Evolutionary conservation across 2,329 filamentous ascomycete genomes (phyloP).

Genomic region (Thielaviopsis cerberus): DNA sequence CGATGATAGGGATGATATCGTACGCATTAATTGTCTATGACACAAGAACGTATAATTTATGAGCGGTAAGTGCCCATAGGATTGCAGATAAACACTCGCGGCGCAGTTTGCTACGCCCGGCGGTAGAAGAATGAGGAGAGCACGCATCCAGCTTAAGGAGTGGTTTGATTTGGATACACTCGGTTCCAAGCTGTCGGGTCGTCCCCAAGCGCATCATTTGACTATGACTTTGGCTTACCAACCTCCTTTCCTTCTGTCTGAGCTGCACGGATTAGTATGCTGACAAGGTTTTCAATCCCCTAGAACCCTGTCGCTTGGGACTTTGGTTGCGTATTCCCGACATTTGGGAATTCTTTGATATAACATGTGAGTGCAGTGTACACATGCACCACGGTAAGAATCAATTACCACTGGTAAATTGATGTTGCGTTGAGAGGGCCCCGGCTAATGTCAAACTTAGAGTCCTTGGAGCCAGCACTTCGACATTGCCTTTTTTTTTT

Average conservation of each 20-base stretch:
- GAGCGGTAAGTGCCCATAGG: neutral
- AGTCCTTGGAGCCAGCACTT: too few species aligned
- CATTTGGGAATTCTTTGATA: too few species aligned
- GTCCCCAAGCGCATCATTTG: neutral
- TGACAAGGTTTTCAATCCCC: neutral
- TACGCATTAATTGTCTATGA: neutral
- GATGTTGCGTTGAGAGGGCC: too few species aligned
- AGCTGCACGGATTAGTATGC: neutral
- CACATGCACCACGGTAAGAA: too few species aligned
- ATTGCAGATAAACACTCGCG: neutral
- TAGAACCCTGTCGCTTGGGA: neutral
- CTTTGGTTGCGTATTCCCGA: too few species aligned
- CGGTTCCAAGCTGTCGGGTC: conserved; percentile 4
- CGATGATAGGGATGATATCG: neutral
- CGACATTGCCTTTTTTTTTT: neutral
- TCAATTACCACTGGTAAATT: too few species aligned
- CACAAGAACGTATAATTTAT: too few species aligned
- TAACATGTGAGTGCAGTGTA: too few species aligned
- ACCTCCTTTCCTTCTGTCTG: neutral
- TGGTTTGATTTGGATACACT: neutral
- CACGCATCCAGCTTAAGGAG: neutral
- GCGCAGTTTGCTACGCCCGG: neutral
- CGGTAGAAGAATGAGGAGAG: neutral
- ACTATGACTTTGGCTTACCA: neutral
- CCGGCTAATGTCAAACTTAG: too few species aligned